Evolutionary conservation across 768 basidiomycete species (phyloP).

Genomic region (Fomitopsis pulvina): DNA sequence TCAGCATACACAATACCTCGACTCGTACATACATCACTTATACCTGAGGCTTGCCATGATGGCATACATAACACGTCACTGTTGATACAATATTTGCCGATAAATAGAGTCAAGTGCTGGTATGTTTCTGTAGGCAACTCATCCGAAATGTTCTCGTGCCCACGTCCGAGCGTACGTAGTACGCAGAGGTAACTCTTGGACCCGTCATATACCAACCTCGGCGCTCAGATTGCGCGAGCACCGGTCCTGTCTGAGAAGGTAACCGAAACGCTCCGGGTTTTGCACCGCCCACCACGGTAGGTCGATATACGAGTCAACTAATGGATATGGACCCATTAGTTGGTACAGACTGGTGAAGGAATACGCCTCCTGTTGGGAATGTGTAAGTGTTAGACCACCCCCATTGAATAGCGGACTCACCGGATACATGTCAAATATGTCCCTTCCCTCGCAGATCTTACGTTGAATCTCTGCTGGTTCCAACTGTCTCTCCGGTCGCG

Average conservation of each 20-base stretch:
- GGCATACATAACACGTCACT: too few species aligned
- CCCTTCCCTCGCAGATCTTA: conserved; percentile 52
- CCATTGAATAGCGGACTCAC: conserved; percentile 12
- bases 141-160: too few species aligned
- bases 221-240: background rate
- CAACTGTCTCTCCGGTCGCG: conserved; percentile 37
- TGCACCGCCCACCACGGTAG: background rate
- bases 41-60: too few species aligned
- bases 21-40: too few species aligned
- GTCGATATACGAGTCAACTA: background rate
- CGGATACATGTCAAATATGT: conserved; percentile 61
- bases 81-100: too few species aligned
- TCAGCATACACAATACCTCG: too few species aligned
- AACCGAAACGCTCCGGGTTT: background rate
- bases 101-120: too few species aligned
- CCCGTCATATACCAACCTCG: background rate
- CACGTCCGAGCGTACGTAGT: too few species aligned
- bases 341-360: background rate
- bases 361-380: background rate
- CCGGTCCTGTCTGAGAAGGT: background rate
- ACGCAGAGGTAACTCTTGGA: too few species aligned
- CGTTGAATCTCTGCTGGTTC: conserved; percentile 47
- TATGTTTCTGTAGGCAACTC: too few species aligned
- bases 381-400: background rate
- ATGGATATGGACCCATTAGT: background rate